Evolutionary conservation across 352 stramenopile species (phyloP), one percentile per base, ranked within the genome.

Genomic region (Blastocystis hominis): DNA sequence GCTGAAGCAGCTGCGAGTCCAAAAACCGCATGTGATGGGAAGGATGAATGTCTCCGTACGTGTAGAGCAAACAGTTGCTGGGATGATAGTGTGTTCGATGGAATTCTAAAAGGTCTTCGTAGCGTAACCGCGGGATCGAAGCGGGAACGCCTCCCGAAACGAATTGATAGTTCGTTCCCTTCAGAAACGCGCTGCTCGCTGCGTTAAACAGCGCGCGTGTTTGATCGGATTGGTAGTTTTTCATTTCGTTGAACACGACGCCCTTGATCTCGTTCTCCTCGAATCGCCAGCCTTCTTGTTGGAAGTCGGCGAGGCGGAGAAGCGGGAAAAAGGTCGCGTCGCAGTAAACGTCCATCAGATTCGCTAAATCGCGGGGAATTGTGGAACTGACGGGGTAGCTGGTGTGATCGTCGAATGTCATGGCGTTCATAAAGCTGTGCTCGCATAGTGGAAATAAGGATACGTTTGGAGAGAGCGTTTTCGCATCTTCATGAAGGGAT

Each of bases 401-500:
- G 54, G 97, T 99, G 78, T 97, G 92, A 91, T 88, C 86, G 75
- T 77, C 69, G 20, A 75, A 97, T n/a, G 97, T 99, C 77, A 98
- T 96, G 15, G 97, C 97, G 91, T 99, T 99, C 91, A 99, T 94
- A 91, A 98, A 99, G 69, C 59, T 86, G 79, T 46, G 24, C 15
- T 86, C 10, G 66, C 3, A 56, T 0, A 38, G 24, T 30, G 20
- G 3, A 47, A 24, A 56, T 56, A 0, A 10, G 24, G 3, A 46
- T 50, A 86, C 54, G 96, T 99, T 90, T 98, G 97, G 9, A 99
- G 92, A 77, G 91, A 96, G 88, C 96, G 95, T 91, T 98, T 97
- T 61, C 98, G 93, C 89, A 99, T 95, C 90, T 98, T 97, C 64
- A 98, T 97, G 90, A 99, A 99, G 59, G 97, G 96, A 89, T 99